These are phyloP conservation scores for Debaryomyces prosopidis DNA, from an alignment of 805 yeast genomes.

Conservation along the genomic window DNA sequence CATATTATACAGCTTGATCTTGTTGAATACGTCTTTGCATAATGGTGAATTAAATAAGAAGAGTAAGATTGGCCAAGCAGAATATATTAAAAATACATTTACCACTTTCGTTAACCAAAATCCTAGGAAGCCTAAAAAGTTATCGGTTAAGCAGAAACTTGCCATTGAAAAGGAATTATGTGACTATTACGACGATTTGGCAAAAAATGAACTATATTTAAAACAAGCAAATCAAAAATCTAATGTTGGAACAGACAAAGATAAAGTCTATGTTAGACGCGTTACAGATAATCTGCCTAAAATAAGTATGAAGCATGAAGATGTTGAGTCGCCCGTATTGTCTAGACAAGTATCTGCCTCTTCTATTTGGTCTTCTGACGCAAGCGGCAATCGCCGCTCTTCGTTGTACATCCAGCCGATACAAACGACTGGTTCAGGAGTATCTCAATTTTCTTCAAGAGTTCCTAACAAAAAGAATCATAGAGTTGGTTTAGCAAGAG, in stretches of 20 bases:
- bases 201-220: slow-evolving; percentile 39
- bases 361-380: slow-evolving; percentile 41
- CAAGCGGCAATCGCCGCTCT: slow-evolving; percentile 19
- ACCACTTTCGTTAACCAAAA: slow-evolving; percentile 41
- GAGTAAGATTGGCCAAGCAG: slow-evolving; percentile 40
- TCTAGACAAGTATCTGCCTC: slow-evolving; percentile 28
- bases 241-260: background rate
- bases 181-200: slow-evolving; percentile 44
- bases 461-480: slow-evolving; percentile 11
- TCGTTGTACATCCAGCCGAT: slow-evolving; percentile 33
- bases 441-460: slow-evolving; percentile 22
- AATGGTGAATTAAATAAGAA: slow-evolving; percentile 44
- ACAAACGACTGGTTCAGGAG: slow-evolving; percentile 28
- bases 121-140: slow-evolving; percentile 23
- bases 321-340: slow-evolving; percentile 6
- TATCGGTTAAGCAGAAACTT: slow-evolving; percentile 38
- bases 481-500: slow-evolving; percentile 43
- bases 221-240: slow-evolving; percentile 16
- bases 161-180: slow-evolving; percentile 48
- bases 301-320: slow-evolving; percentile 3
- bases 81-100: slow-evolving; percentile 43
- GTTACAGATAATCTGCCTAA: background rate
- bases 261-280: background rate
- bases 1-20: slow-evolving; percentile 66
- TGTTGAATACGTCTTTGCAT: slow-evolving; percentile 77